phyloP scores from a whole-genome alignment of 169 alveolate genomes.

The Plasmodium yoelii region DNA sequence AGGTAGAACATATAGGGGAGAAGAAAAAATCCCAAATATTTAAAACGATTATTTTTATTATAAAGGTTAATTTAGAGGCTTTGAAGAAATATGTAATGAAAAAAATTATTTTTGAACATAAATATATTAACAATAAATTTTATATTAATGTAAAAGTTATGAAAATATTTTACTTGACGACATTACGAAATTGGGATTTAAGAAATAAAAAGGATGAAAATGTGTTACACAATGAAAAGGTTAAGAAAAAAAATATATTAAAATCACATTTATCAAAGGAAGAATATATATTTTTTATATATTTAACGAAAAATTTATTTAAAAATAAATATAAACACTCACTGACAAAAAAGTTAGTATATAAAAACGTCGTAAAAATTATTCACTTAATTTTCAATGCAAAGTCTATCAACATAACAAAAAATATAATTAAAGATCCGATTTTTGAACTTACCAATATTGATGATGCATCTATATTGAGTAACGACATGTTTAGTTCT shows the following conservation, averaged over 20 bases:
- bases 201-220: slow-evolving; percentile 15
- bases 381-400: slow-evolving; percentile 36
- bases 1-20: background rate
- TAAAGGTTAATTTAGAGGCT: slow-evolving; percentile 39
- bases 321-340: slow-evolving; percentile 13
- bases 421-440: background rate
- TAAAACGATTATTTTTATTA: slow-evolving; percentile 55
- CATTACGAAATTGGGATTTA: slow-evolving; percentile 34
- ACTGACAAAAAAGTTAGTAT: slow-evolving; percentile 8
- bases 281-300: slow-evolving; percentile 14
- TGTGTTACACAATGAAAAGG: background rate
- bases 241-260: slow-evolving; percentile 10
- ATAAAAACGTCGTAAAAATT: slow-evolving; percentile 24
- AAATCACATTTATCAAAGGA: slow-evolving; percentile 6
- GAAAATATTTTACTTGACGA: slow-evolving; percentile 35
- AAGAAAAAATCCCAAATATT: slow-evolving; percentile 18
- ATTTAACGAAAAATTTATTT: slow-evolving; percentile 59
- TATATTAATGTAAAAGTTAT: slow-evolving; percentile 42
- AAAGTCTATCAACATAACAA: background rate
- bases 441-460: background rate
- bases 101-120: slow-evolving; percentile 56
- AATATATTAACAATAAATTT: slow-evolving; percentile 41
- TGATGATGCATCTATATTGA: background rate
- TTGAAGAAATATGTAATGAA: slow-evolving; percentile 38
- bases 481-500: background rate